These are phyloP conservation scores for Taiwanofungus camphoratus DNA, from an alignment of 1,284 basidiomycete species.

Conservation along the genomic window DNA sequence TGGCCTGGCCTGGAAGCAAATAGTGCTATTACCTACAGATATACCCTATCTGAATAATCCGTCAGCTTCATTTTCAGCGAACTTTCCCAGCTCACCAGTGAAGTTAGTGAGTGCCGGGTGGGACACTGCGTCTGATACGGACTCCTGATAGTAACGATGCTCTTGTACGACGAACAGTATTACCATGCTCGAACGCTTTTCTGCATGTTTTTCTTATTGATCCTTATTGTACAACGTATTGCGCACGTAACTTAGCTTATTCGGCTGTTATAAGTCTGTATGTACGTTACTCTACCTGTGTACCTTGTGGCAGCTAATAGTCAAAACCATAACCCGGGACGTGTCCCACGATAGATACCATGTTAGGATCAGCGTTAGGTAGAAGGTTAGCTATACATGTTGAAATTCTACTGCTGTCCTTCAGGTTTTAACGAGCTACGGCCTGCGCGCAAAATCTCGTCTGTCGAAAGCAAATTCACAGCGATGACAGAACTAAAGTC, in stretches of 20 bases:
- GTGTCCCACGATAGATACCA: too few relatives aligned
- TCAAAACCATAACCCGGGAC: too few relatives aligned
- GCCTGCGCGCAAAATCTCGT: slow-evolving; percentile 93
- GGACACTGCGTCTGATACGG: slow-evolving; percentile 47
- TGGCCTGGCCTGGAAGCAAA: slow-evolving; percentile 37
- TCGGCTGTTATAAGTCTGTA: slow-evolving; percentile 8
- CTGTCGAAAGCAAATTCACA: slow-evolving; percentile 90
- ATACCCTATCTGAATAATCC: slow-evolving; percentile 33
- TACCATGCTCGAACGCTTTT: slow-evolving; percentile 8
- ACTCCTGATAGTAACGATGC: slow-evolving; percentile 12
- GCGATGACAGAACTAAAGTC: slow-evolving; percentile 90
- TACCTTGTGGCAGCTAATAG: background rate
- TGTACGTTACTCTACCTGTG: slow-evolving; percentile 12
- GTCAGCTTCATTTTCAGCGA: slow-evolving; percentile 29
- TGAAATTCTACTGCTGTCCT: slow-evolving; percentile 46
- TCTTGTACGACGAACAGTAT: slow-evolving; percentile 3
- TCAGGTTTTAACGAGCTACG: slow-evolving; percentile 84
- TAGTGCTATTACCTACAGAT: slow-evolving; percentile 29
- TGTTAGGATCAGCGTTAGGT: slow-evolving; percentile 6
- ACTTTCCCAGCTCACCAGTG: slow-evolving; percentile 35
- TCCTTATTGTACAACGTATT: slow-evolving; percentile 22
- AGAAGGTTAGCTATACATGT: slow-evolving; percentile 7
- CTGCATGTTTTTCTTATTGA: slow-evolving; percentile 19
- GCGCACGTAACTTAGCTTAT: slow-evolving; percentile 7
- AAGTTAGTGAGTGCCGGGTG: slow-evolving; percentile 53